Base-by-base conservation (phyloP, 345 rosid genomes). In the Psidium guajava region DNA sequence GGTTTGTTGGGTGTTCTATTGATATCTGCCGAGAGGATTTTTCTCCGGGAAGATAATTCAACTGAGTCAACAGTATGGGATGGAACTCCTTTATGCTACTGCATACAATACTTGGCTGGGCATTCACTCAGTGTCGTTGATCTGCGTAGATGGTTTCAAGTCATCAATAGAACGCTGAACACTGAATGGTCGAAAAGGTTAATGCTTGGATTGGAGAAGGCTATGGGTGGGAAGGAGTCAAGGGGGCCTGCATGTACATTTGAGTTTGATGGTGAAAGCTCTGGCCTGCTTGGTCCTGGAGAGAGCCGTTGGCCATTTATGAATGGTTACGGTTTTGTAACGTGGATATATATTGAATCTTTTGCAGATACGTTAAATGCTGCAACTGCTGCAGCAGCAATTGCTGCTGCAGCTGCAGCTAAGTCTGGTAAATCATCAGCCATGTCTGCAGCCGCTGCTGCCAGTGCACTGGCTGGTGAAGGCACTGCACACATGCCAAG, bases 401-500 rank as follows among this genome's bases (percentile, higher is more conserved):
- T 97, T 89, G 98, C 98, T 64, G 98, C 98, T 81, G 98, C 99
- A 6, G 98, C 98, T 18, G 99, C 99, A 20, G 98, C 99, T 85
- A 97, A 92, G 92, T 96, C 98, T 28, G 99, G 99, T 84, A 96
- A 97, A 93, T 93, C 99, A 88, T 97, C 99, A 82, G 98, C 99
- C 50, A 95, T 97, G 99, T 97, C 99, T 55, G 99, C 99, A 89
- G 99, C 99, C 87, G 99, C 99, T 75, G 99, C 99, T 88, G 99
- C 99, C 54, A 96, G 98, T 94, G 98, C 99, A 36, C 98, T 97
- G 74, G 99, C 99, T 87, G 99, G 99, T 75, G 99, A 97, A 93
- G 99, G 99, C 85, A 95, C 98, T 28, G 95, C 95, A 50, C 99
- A 97, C 87, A 97, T 97, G 99, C 99, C 99, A 83, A 94, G 99